Evolutionary conservation across 1,139 yeast genomes (phyloP), one percentile per base, ranked within the genome.

Genomic region (Hemisphaericaspora subhashii): DNA sequence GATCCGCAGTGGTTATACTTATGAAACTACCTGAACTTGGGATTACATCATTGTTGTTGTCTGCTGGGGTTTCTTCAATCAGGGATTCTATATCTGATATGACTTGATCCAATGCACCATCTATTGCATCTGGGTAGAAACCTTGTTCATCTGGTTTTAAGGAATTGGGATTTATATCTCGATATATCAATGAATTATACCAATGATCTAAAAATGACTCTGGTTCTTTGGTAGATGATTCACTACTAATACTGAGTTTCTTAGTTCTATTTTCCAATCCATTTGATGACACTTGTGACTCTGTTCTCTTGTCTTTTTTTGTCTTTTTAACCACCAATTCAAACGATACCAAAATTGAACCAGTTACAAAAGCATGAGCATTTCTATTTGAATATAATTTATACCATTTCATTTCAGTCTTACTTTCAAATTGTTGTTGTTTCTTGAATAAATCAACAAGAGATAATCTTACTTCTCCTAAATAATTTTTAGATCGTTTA

Each of bases 391-490:
- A 78, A 42, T 71, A 69, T 10, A 81, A 57, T 38, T 66, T 62
- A 51, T 66, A 74, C 84, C 84, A 79, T 43, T 66, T 66, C 15
- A 72, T 64, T 1, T 64, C 73, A 3, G 66, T 58, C 35, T 46
- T 52, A 36, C 49, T 45, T 11, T 22, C 36, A 40, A 57, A 58
- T 23, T 41, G 40, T 8, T 45, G 58, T 9, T 33, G 37, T 33
- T 42, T 29, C 21, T 50, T 45, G 45, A 79, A 74, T 3, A 78
- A 45, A 17, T 75, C 78, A 4, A 58, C 46, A 5, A 79, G 47
- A n/a, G 66, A 62, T 12, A 81, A 46, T 27, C 81, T 55, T 18
- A 75, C 58, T 47, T 81, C 86, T 1, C 87, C 87, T 39, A 81
- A 56, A 51, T 80, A 81, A 39, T 66, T 70, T 49, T 64, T 66